Conservation (phyloP, 345 rosid species). For the Heritiera fomes region DNA sequence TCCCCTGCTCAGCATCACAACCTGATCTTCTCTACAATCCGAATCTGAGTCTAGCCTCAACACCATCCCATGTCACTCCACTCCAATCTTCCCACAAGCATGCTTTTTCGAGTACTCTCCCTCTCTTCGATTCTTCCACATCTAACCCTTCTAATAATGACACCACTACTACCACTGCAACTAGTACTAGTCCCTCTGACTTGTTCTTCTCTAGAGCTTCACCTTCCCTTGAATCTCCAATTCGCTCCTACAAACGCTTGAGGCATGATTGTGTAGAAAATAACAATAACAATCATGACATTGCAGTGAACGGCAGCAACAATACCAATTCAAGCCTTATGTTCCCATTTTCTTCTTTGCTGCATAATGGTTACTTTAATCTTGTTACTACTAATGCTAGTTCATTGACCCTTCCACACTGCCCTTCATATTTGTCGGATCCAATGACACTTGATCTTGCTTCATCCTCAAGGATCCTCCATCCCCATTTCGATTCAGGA, state of each 20-base stretch:
- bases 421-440: conserved; percentile 32
- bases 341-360: conserved; percentile 29
- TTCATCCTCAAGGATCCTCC: conserved; percentile 23
- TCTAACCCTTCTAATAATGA: background rate
- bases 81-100: conserved; percentile 38
- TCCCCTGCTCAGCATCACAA: background rate
- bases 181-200: too few species aligned
- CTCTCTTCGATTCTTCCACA: conserved; percentile 37
- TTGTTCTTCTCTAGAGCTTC: conserved; percentile 7
- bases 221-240: conserved; percentile 50
- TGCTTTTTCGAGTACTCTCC: conserved; percentile 39
- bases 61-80: conserved; percentile 32
- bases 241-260: conserved; percentile 36
- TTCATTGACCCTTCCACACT: background rate
- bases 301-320: background rate
- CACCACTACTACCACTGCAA: too few species aligned
- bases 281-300: background rate
- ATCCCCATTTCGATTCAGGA: conserved; percentile 32
- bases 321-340: conserved; percentile 18
- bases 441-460: conserved; percentile 20
- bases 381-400: too few species aligned
- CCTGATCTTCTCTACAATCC: background rate
- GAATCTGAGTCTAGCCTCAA: background rate
- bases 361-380: background rate
- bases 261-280: background rate